Percentiles rank a stretch among this genome's conserved stretches.
phyloP scores from a whole-genome alignment of 306 rosid species.

The Sesbania bispinosa region DNA sequence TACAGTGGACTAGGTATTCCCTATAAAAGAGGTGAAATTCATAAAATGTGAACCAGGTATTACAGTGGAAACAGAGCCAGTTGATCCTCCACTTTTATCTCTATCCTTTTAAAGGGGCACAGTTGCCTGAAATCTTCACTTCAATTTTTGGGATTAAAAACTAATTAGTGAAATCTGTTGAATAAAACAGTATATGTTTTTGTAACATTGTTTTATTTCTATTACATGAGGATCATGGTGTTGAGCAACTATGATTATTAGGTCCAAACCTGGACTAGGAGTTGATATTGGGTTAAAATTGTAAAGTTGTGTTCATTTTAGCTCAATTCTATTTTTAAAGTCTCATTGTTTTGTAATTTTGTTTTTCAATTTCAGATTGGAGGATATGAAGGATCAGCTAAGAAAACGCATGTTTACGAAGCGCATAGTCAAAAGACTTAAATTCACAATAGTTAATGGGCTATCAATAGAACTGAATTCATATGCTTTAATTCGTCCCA shows the following conservation, averaged over 20 bases:
- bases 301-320: not conserved
- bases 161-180: not conserved
- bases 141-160: not conserved
- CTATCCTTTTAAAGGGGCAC: not conserved
- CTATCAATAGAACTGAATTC: slow-evolving; percentile 66
- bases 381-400: slow-evolving; percentile 87
- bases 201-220: not conserved
- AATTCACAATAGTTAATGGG: slow-evolving; percentile 61
- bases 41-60: not conserved
- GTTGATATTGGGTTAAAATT: slow-evolving; percentile 4
- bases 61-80: not conserved
- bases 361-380: slow-evolving; percentile 53
- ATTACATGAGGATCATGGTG: not conserved
- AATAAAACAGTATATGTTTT: not conserved
- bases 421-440: slow-evolving; percentile 65
- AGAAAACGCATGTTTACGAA: slow-evolving; percentile 90
- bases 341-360: not conserved
- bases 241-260: not conserved
- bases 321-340: not conserved
- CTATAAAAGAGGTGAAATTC: too few species aligned
- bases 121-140: not conserved
- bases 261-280: slow-evolving; percentile 5
- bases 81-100: not conserved
- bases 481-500: slow-evolving; percentile 88
- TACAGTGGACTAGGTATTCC: too few species aligned